Evolutionary conservation across 345 rosid genomes (phyloP).

Genomic region (Adansonia digitata): DNA sequence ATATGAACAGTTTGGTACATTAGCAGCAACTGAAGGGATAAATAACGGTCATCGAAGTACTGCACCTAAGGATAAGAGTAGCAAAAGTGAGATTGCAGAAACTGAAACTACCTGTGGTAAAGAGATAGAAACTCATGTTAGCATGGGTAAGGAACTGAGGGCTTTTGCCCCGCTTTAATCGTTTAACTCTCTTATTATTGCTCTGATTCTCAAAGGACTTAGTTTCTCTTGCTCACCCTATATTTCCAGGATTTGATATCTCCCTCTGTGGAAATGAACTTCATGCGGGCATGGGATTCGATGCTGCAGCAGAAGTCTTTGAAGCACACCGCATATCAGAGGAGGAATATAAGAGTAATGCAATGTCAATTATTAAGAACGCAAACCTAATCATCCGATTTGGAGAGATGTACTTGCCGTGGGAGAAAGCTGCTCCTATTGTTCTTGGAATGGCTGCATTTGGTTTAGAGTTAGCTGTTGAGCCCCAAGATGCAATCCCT

Average conservation of each 20-base stretch:
- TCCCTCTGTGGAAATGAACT: constrained; percentile 3
- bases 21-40: constrained; percentile 30
- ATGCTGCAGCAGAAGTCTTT: background rate
- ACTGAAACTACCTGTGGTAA: constrained; percentile 27
- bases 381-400: background rate
- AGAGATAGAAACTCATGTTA: constrained; percentile 23
- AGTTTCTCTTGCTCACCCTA: constrained; percentile 9
- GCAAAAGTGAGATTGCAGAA: constrained; percentile 32
- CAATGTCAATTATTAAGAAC: background rate
- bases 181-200: background rate
- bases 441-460: constrained; percentile 1
- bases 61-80: constrained; percentile 24
- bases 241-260: constrained; percentile 42
- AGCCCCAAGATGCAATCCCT: constrained; percentile 54
- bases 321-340: background rate
- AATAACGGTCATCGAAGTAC: constrained; percentile 16
- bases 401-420: background rate
- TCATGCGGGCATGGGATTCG: background rate
- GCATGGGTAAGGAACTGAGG: constrained; percentile 43
- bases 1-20: constrained; percentile 31
- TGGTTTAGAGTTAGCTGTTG: constrained; percentile 60
- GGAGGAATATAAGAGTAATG: background rate
- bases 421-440: constrained; percentile 5
- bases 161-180: constrained; percentile 4
- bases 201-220: constrained; percentile 14